Evolutionary conservation across 2,329 filamentous ascomycete genomes (phyloP), one percentile per base, ranked within the genome.

Genomic region (Penicillium brasilianum): DNA sequence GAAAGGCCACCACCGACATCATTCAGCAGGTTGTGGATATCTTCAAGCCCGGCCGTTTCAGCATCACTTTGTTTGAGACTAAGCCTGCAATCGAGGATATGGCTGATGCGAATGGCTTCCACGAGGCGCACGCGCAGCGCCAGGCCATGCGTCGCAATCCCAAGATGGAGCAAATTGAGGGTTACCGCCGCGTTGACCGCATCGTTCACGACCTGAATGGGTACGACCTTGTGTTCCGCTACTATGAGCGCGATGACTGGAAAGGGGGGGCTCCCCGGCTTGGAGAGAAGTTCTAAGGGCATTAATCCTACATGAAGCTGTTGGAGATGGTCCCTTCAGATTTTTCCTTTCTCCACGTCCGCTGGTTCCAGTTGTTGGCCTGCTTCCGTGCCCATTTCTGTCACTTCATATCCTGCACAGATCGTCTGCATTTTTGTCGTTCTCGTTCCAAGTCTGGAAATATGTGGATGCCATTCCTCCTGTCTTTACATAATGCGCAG

Each of bases 161-260:
- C 57, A 84, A 82, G 64, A 90, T 93, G 81, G 93, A 98, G 71
- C 83, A 84, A 54, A 90, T 99, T 68, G 83, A 87, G 62, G 95
- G 95, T 1, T 99, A 99, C 76, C 87, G 90, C 62, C 87, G 95
- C 20, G 86, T 97, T 56, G 95, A 99, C 77, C 90, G 93, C 57
- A 97, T 99, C 67, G 92, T 99, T 54, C 95, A 99, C 77, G 93
- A 98, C 72, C 89, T 99, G 70, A 94, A 99, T 74, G 95, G 96
- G 56, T 99, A 99, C 74, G 93, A 98, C 76, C 84, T 99, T 39
- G 90, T 99, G 49, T 99, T 99, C 81, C 87, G 94, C 61, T 97
- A 96, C 83, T 99, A 96, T 74, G 93, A 98, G 82, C 87, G 92
- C 61, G 88, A 96, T 68, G 94, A 90, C 71, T 98, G 86, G 86